phyloP scores from a whole-genome alignment of 2,329 filamentous ascomycete genomes.

The Orbilia javanica region DNA sequence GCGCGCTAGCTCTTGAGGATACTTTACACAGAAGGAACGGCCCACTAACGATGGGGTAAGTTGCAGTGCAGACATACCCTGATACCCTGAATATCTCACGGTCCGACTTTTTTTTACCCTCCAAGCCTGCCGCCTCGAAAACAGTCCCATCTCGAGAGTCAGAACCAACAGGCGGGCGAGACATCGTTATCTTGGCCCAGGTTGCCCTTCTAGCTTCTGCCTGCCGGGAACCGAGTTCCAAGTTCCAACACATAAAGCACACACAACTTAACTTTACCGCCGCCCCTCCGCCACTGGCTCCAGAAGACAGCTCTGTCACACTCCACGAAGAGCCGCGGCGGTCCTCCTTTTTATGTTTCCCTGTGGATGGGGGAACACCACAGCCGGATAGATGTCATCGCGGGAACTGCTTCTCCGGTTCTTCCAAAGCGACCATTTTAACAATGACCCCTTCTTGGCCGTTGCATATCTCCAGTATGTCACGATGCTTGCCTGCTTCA shows the following conservation, averaged over 20 bases:
- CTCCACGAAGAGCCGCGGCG: constrained; percentile 48
- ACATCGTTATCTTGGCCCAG: constrained; percentile 40
- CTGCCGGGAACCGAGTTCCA: constrained; percentile 52
- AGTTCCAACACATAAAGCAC: constrained; percentile 51
- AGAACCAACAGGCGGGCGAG: constrained; percentile 1
- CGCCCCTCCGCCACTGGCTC: constrained; percentile 48
- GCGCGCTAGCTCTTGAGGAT: constrained; percentile 57
- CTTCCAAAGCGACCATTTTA: constrained; percentile 94
- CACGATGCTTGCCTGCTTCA: constrained; percentile 46
- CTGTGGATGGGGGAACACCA: constrained; percentile 52
- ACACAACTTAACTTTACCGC: constrained; percentile 33
- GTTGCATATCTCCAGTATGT: constrained; percentile 89
- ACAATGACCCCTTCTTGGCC: constrained; percentile 87
- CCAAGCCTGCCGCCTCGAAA: constrained; percentile 16
- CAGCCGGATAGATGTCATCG: constrained; percentile 70
- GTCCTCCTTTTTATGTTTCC: constrained; percentile 49
- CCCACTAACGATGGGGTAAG: constrained; percentile 34
- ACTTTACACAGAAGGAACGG: constrained; percentile 52
- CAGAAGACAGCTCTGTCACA: constrained; percentile 28
- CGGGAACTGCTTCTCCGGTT: constrained; percentile 91
- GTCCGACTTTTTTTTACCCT: constrained; percentile 30
- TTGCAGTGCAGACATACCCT: constrained; percentile 16
- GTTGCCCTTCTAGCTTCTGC: constrained; percentile 8
- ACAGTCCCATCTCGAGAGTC: constrained; percentile 3
- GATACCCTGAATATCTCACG: constrained; percentile 28